Percentiles rank a stretch among this genome's conserved stretches.
Conservation (phyloP, 768 basidiomycete genomes). For the Russula earlei region DNA sequence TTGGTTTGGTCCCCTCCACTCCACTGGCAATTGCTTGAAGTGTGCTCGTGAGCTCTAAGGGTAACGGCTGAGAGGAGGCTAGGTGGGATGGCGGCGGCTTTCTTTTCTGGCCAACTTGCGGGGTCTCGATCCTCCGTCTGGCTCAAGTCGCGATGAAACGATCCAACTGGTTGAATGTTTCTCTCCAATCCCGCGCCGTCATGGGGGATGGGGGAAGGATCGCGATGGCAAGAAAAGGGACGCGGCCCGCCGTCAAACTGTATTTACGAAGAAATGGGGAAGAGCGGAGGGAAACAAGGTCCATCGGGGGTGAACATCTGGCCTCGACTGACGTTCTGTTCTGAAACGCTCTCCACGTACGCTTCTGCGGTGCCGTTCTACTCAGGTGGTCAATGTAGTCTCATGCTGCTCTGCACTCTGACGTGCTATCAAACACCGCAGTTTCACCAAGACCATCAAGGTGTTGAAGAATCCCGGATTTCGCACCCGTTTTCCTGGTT, state of each 20-base stretch:
- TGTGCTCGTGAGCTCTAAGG: no score
- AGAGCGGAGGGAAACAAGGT: background rate
- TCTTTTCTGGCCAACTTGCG: slow-evolving; percentile 3
- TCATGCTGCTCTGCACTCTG: background rate
- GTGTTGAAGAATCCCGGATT: background rate
- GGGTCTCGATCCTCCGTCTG: background rate
- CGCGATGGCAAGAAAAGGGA: background rate
- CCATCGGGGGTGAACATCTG: background rate
- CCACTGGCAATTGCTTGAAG: no score
- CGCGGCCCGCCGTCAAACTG: background rate
- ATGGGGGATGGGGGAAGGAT: background rate
- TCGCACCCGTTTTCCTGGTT: no score
- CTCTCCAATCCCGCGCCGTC: background rate
- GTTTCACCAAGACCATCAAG: background rate
- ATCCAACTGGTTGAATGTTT: no score
- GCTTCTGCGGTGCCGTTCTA: background rate
- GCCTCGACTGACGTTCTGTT: background rate
- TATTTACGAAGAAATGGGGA: background rate
- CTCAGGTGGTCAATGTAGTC: background rate
- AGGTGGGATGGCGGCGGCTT: background rate
- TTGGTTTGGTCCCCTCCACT: background rate
- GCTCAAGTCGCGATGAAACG: no score
- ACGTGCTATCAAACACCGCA: background rate
- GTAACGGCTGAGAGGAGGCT: background rate
- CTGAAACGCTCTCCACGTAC: no score